Base-by-base conservation (phyloP, 2,329 filamentous ascomycete species). In the Xylaria arbuscula region DNA sequence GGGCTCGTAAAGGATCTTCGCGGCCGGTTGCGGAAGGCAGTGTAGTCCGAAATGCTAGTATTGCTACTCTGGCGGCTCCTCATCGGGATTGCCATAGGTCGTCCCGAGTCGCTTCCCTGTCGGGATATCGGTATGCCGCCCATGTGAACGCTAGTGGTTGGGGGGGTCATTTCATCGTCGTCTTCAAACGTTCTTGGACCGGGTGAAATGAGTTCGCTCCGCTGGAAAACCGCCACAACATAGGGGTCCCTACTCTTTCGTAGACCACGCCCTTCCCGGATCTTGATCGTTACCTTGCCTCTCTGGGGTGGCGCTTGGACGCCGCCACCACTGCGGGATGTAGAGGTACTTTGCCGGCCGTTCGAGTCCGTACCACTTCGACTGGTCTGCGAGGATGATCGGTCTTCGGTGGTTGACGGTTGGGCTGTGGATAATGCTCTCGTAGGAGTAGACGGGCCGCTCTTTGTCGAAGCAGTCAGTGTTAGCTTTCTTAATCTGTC, bases 31-130 rank as follows among this genome's bases (percentile, higher is more conserved):
- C 86, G 84, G 74, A 88, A 87, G 1, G 84, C 84, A 72, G 81
- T 85, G 73, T 86, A 86, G 40, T 97, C 93, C 42, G 88, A 86
- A 72, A 91, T 85, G 76, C 95, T 97, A 64, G 94, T 97, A 81
- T 95, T 94, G 83, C 95, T 98, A 82, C 95, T 98, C 79, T 98
- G 96, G 64, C 96, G 90, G 80, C 94, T 98, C 76, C 92, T 91
- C 93, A 98, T 98, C 1, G 96, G 96, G 72, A 99, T 98, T 38
- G 94, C 93, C 90, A 98, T 95, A 17, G 94, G 88, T 61, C 91
- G 88, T 34, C 94, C 93, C 36, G 91, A 91, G 74, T 97, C 93
- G 77, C 93, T 96, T 66, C 90, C 92, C 70, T 92, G 89, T 66
- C 91, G 87, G 75, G 89, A 87, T 67, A 91, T 90, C 0, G 88